Percentiles rank a stretch among this genome's conserved stretches.
Evolutionary conservation across 148 eudicot genomes (phyloP).

Genomic region (Dysphania ambrosioides): DNA sequence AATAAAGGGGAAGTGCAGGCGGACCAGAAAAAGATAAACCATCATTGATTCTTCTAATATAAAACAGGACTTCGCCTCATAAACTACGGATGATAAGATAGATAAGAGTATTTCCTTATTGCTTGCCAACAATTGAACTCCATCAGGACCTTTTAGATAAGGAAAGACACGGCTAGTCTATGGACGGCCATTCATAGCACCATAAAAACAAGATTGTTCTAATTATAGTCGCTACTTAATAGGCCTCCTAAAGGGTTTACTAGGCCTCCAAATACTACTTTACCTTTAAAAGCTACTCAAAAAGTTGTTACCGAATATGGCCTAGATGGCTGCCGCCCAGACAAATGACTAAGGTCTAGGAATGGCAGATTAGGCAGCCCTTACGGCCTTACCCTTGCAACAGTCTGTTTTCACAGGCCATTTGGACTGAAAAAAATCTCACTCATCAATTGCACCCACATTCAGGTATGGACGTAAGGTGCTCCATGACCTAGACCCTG

Average conservation of each 20-base stretch:
- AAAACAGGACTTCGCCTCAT: too few species aligned
- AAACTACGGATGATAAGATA: too few species aligned
- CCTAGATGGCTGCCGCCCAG: background rate
- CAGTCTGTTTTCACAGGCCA: background rate
- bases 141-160: too few species aligned
- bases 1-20: too few species aligned
- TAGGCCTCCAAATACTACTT: background rate
- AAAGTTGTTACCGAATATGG: too few species aligned
- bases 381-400: background rate
- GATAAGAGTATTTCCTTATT: too few species aligned
- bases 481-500: background rate
- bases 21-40: too few species aligned
- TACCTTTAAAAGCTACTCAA: background rate
- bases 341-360: background rate
- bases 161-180: background rate
- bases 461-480: background rate
- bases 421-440: background rate
- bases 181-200: background rate
- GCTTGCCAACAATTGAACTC: too few species aligned
- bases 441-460: background rate
- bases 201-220: background rate
- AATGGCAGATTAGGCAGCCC: background rate
- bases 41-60: too few species aligned
- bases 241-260: background rate
- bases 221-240: background rate